Evolutionary conservation across 441 rosid species (phyloP).

Genomic region (Croton laevigatus): DNA sequence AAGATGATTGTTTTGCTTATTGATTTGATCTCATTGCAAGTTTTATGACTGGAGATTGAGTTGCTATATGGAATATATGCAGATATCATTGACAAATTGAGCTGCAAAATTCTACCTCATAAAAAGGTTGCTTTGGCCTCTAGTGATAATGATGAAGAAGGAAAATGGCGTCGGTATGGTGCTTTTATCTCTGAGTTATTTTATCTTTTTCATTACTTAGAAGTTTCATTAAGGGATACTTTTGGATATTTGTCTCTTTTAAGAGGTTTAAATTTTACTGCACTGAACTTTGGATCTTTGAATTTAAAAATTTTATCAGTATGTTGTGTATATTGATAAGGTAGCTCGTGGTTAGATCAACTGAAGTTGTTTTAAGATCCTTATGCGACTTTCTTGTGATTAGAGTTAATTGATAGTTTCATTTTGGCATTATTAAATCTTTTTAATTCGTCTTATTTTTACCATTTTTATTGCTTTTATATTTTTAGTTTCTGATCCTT

Average conservation of each 20-base stretch:
- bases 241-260: background rate
- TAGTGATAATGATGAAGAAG: constrained; percentile 51
- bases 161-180: constrained; percentile 69
- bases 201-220: background rate
- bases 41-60: background rate
- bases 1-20: background rate
- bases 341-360: background rate
- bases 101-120: constrained; percentile 49
- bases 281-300: background rate
- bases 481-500: background rate
- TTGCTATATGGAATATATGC: constrained; percentile 20
- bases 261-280: background rate
- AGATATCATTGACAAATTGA: constrained; percentile 64
- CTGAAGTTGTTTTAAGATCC: background rate
- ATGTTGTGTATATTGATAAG: background rate
- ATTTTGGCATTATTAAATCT: background rate
- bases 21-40: background rate
- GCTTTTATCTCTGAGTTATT: constrained; percentile 1
- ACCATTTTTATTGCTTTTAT: background rate
- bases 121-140: constrained; percentile 27
- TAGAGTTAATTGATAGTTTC: background rate
- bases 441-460: background rate
- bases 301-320: background rate
- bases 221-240: background rate
- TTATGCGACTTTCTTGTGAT: background rate